Percentiles rank a stretch among this genome's conserved stretches.
Conservation (phyloP, 2,329 filamentous ascomycete genomes). For the Colletotrichum sp. region DNA sequence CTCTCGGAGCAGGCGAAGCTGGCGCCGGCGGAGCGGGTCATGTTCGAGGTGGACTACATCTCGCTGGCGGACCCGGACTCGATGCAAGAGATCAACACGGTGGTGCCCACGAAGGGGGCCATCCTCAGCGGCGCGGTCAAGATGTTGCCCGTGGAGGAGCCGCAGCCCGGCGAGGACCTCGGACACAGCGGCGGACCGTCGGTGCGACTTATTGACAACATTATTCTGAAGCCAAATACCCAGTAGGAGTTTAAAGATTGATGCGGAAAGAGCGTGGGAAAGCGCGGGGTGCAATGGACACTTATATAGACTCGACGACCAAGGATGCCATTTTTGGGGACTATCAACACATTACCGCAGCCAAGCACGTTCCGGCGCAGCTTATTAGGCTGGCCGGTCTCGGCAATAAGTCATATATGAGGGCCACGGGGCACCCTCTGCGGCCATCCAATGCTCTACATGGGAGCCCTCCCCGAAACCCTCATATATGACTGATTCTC, state of each 20-base stretch:
- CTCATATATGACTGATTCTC: rapidly evolving
- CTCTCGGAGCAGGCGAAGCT: conserved; percentile 67
- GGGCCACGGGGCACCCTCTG: background rate
- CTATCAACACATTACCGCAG: background rate
- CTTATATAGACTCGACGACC: background rate
- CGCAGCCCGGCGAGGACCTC: conserved; percentile 73
- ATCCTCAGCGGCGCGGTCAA: conserved; percentile 90
- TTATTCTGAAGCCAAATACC: conserved; percentile 64
- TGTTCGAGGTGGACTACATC: conserved; percentile 89
- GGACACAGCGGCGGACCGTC: conserved; percentile 74
- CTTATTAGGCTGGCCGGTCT: background rate
- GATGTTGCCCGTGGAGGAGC: conserved; percentile 81
- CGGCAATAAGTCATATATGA: background rate
- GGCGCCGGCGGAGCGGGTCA: conserved; percentile 63
- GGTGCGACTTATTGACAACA: conserved; percentile 93
- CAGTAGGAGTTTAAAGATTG: background rate
- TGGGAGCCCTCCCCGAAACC: background rate
- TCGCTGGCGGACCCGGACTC: conserved; percentile 86
- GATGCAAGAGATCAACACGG: conserved; percentile 75
- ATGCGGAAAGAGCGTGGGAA: too few relatives aligned
- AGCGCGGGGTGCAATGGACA: background rate
- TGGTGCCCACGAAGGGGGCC: conserved; percentile 75
- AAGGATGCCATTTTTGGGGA: background rate
- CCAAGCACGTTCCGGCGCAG: background rate
- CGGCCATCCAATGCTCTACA: background rate